Base-by-base conservation (phyloP, 495 filamentous ascomycete species). In the Hypomontagnella monticulosa region DNA sequence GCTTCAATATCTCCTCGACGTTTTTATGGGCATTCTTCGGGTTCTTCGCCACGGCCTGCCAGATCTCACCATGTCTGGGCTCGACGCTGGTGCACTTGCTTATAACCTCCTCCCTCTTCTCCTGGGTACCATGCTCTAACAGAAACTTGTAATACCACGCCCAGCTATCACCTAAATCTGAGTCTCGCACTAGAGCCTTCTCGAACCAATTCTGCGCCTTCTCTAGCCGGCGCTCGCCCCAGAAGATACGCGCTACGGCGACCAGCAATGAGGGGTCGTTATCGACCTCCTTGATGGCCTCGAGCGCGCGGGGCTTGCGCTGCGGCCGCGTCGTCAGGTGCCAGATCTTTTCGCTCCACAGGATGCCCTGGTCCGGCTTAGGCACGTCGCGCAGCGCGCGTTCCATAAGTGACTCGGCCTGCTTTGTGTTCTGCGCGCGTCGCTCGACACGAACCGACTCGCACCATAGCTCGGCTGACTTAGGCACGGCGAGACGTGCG, bases 131-230 rank as follows among this genome's bases (percentile, higher is more conserved):
- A 80, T 99, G 92, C 83, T 95, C 89, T 62, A 84, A 58, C 67
- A 97, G 72, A 71, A 97, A 99, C 77, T 94, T 96, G 76, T 90
- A 95, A 70, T 97, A 99, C 94, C 94, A 99, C 37, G 92, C 95
- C 95, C 95, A 99, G 4, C 89, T 92, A 79, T 99, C 95, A 32
- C 96, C 95, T 30, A 88, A 75, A 73, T 97, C 93, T 20, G 87
- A 84, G 69, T 98, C 92, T 10, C 93, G 81, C 53, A 96, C 77
- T 52, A 97, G 88, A 4, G 95, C 95, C 78, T 97, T 95, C 80
- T 96, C 91, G 71, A 99, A 98, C 95, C 95, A 99, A 55, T 87
- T 93, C 78, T 89, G 86, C 9, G 96, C 93, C 72, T 97, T 93
- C 59, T 97, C 93, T 18, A 98, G 80, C 71, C 88, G 88, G 4